Percentiles rank a stretch among this genome's conserved stretches.
Conservation (phyloP, 306 rosid species). For the Trifolium repens region DNA sequence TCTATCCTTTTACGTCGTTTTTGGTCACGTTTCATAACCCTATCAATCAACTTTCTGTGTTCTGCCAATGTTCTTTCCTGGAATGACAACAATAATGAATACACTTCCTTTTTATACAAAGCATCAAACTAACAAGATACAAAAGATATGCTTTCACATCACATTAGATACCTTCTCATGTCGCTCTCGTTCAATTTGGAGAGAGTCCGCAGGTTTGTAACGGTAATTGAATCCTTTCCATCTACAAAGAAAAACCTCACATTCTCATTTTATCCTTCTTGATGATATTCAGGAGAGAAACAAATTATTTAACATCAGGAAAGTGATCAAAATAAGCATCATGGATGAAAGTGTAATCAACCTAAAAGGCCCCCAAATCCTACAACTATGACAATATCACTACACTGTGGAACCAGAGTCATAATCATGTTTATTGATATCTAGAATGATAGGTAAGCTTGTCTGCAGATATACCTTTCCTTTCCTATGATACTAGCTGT, state of each 20-base stretch:
- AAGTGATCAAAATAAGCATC: background rate
- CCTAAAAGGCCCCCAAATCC: background rate
- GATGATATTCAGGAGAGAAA: conserved; percentile 12
- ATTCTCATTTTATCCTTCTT: background rate
- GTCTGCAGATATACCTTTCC: background rate
- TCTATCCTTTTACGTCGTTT: conserved; percentile 52
- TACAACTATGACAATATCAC: background rate
- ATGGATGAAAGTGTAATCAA: background rate
- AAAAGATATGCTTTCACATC: background rate
- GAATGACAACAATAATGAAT: conserved; percentile 20
- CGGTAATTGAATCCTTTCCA: conserved; percentile 76
- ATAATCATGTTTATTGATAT: background rate
- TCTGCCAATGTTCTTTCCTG: conserved; percentile 61
- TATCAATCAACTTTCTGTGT: conserved; percentile 68
- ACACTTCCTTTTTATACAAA: background rate
- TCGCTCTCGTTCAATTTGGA: conserved; percentile 61
- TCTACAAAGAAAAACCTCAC: conserved; percentile 42
- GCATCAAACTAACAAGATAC: background rate
- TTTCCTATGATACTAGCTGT: background rate
- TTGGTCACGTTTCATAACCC: conserved; percentile 61
- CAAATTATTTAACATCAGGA: background rate
- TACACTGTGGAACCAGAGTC: background rate
- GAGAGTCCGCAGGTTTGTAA: conserved; percentile 59
- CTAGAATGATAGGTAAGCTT: background rate
- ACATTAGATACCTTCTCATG: conserved; percentile 66